A percentile compares a stretch with the other conserved stretches of the same genome.
These are phyloP conservation scores for Hygrophila difformis DNA, from an alignment of 257 asterid species.

Conservation along the genomic window DNA sequence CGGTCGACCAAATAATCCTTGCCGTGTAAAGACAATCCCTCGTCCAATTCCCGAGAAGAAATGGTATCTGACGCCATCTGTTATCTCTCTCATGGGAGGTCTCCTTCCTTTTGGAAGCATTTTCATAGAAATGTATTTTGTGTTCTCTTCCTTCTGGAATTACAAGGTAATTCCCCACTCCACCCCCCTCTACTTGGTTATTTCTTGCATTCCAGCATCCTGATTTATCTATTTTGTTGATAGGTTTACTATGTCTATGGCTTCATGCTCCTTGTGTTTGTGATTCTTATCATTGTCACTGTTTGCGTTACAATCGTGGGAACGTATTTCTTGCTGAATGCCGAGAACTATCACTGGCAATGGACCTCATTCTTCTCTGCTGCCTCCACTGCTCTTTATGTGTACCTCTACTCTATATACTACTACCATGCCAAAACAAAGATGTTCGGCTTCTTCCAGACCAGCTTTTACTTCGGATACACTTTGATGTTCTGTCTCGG, in stretches of 20 bases:
- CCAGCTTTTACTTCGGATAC: conserved; percentile 86
- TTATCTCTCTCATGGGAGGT: conserved; percentile 82
- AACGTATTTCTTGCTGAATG: conserved; percentile 81
- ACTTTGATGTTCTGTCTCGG: conserved; percentile 80
- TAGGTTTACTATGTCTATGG: conserved; percentile 87
- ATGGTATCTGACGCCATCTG: conserved; percentile 67
- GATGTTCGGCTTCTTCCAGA: conserved; percentile 86
- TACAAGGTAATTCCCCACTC: conserved; percentile 46
- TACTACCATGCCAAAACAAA: conserved; percentile 67
- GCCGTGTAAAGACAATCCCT: conserved; percentile 84
- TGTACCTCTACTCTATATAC: conserved; percentile 60
- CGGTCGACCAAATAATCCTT: conserved; percentile 77
- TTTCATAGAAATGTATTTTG: conserved; percentile 80
- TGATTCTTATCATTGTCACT: conserved; percentile 71
- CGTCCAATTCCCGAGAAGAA: conserved; percentile 93
- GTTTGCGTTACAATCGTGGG: conserved; percentile 85
- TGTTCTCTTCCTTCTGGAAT: conserved; percentile 93
- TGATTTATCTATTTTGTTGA: conserved; percentile 13
- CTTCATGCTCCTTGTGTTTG: conserved; percentile 76
- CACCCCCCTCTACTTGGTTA: neutral
- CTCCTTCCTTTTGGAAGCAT: conserved; percentile 85
- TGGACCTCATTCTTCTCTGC: conserved; percentile 87
- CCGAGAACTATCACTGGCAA: conserved; percentile 85
- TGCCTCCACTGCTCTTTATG: conserved; percentile 74
- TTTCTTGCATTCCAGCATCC: neutral